Conservation (phyloP, 2,329 filamentous ascomycete species). For the Aureobasidium leucospermi region DNA sequence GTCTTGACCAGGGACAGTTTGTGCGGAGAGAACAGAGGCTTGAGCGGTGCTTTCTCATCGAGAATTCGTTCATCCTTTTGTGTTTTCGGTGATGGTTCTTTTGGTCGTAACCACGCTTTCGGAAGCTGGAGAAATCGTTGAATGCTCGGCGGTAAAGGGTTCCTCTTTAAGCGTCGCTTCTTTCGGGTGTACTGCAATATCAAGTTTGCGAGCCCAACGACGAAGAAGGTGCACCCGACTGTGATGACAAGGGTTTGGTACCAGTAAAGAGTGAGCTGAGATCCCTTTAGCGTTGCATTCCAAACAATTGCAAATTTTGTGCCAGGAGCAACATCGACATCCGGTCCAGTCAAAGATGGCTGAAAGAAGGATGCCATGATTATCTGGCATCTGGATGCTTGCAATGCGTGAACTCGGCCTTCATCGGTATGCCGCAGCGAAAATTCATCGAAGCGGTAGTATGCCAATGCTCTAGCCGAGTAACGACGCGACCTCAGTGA, state of each 20-base stretch:
- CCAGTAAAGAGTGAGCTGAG: constrained; percentile 14
- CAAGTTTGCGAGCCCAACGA: constrained; percentile 1
- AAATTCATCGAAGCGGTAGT: background rate
- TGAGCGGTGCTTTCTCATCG: background rate
- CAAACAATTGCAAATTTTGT: constrained; percentile 11
- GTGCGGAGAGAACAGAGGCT: background rate
- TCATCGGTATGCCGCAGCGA: background rate
- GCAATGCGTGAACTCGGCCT: background rate
- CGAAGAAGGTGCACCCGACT: constrained; percentile 7
- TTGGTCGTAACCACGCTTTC: background rate
- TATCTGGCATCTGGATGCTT: background rate
- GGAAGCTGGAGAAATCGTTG: background rate
- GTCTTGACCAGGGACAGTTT: background rate
- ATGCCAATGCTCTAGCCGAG: background rate
- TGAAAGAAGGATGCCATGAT: constrained; percentile 16
- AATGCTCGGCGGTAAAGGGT: background rate
- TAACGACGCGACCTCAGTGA: no score
- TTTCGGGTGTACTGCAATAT: constrained; percentile 2
- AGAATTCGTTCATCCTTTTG: background rate
- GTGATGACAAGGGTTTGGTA: constrained; percentile 16
- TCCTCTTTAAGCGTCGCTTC: constrained; percentile 5
- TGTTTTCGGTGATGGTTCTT: background rate
- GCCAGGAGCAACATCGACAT: background rate
- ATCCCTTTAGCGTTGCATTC: constrained; percentile 11
- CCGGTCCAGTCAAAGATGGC: background rate